phyloP scores from a whole-genome alignment of 352 stramenopile species.

The Pythium chondricola region DNA sequence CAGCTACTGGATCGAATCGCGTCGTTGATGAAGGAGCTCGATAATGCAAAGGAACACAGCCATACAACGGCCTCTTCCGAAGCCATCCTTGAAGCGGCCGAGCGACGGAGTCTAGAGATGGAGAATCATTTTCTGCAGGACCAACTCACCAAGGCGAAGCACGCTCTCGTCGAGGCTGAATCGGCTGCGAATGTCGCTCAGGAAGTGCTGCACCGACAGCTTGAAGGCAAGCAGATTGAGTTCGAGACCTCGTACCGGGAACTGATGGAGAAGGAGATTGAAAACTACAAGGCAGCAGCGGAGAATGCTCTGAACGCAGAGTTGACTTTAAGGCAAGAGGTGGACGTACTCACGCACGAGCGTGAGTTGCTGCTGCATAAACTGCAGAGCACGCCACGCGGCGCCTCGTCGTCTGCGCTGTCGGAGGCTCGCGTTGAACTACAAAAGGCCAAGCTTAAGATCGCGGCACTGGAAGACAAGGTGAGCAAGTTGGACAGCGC shows the following conservation, averaged over 20 bases:
- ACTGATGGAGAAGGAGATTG: conserved; percentile 1
- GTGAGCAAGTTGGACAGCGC: conserved; percentile 20
- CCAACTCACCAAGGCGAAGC: neutral
- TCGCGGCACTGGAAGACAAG: conserved; percentile 36
- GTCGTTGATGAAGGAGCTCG: conserved; percentile 12
- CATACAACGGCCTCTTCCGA: neutral
- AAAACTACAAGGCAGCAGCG: conserved; percentile 11
- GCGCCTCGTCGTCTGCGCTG: conserved; percentile 15
- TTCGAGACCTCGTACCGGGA: neutral
- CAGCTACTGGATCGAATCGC: conserved; percentile 19
- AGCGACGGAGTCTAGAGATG: neutral
- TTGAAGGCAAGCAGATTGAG: conserved; percentile 1
- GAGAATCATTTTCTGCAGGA: neutral
- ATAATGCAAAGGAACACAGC: neutral
- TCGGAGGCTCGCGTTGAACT: conserved; percentile 37
- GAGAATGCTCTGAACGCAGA: conserved; percentile 12
- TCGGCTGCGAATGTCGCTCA: neutral
- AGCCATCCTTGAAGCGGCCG: neutral
- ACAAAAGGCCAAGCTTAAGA: conserved; percentile 49
- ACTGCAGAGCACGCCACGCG: conserved; percentile 13
- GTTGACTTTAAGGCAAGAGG: conserved; percentile 2
- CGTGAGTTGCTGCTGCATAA: conserved; percentile 17
- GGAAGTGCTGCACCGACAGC: neutral
- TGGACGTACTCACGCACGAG: conserved; percentile 18
- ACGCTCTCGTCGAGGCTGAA: neutral